phyloP scores from a whole-genome alignment of 208 protist species.

The Phytomonas francai region DNA sequence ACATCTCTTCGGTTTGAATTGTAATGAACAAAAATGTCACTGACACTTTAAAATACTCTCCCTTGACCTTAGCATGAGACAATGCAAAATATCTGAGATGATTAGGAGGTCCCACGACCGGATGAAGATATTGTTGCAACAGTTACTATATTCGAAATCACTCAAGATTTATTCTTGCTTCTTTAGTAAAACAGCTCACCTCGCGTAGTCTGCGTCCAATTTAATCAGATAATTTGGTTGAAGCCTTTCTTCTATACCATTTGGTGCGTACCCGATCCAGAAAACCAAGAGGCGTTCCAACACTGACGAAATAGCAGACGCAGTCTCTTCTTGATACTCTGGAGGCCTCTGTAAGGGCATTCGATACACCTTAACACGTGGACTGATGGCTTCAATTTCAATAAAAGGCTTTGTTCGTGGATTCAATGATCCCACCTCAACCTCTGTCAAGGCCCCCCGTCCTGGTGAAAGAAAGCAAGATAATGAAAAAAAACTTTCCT shows the following conservation, averaged over 20 bases:
- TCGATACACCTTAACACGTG: slow-evolving; percentile 11
- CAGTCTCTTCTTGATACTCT: background rate
- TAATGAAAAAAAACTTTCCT: slow-evolving; percentile 26
- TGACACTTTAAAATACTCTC: no score
- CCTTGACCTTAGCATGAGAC: no score
- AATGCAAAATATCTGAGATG: no score
- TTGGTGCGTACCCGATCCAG: slow-evolving; percentile 68
- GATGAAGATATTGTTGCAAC: no score
- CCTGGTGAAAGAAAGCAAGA: background rate
- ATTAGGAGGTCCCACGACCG: no score
- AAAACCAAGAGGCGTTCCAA: slow-evolving; percentile 65
- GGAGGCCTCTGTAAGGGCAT: background rate
- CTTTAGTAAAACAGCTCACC: no score
- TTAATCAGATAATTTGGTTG: slow-evolving; percentile 61
- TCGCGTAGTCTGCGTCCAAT: no score
- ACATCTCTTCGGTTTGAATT: no score
- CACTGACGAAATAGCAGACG: slow-evolving; percentile 11
- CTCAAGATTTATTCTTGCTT: no score
- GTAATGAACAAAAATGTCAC: no score
- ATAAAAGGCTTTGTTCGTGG: slow-evolving; percentile 11
- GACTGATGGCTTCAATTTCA: slow-evolving; percentile 16
- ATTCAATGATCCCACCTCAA: background rate
- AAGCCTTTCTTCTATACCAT: slow-evolving; percentile 18
- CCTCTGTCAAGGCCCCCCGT: no score
- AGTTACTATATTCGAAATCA: no score